A percentile compares a stretch with the other conserved stretches of the same genome.
These are phyloP conservation scores for Metschnikowia lochheadii DNA, from an alignment of 805 yeast species.

Conservation along the genomic window DNA sequence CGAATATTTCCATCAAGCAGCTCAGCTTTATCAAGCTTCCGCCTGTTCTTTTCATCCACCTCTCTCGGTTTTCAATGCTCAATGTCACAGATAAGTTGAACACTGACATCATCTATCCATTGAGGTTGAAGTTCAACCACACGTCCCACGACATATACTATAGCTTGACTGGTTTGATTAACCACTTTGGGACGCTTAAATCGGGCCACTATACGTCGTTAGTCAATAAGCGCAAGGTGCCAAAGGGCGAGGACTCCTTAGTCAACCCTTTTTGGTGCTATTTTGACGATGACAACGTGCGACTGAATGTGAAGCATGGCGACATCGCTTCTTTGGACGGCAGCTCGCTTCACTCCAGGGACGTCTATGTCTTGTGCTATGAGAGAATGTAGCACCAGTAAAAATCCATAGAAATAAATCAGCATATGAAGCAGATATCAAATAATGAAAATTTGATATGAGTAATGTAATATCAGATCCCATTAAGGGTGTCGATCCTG, in stretches of 20 bases:
- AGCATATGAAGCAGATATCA: not conserved
- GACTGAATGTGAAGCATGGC: slow-evolving; percentile 45
- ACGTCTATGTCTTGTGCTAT: slow-evolving; percentile 69
- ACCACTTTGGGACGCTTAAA: slow-evolving; percentile 64
- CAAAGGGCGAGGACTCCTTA: slow-evolving; percentile 24
- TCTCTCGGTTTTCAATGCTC: slow-evolving; percentile 43
- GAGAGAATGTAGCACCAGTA: slow-evolving; percentile 27
- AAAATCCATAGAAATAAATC: too few relatives aligned
- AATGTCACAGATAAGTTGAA: slow-evolving; percentile 51
- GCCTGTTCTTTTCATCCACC: slow-evolving; percentile 36
- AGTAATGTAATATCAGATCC: too few relatives aligned
- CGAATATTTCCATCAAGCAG: slow-evolving; percentile 20
- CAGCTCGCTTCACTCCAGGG: slow-evolving; percentile 42
- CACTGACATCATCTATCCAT: slow-evolving; percentile 52
- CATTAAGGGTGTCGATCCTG: too few relatives aligned
- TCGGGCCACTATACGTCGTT: slow-evolving; percentile 77
- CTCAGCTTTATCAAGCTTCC: slow-evolving; percentile 34
- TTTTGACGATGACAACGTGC: slow-evolving; percentile 67
- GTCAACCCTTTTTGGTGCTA: slow-evolving; percentile 57
- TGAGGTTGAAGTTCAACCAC: slow-evolving; percentile 45
- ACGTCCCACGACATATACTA: slow-evolving; percentile 37
- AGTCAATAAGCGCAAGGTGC: slow-evolving; percentile 42
- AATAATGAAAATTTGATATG: not conserved
- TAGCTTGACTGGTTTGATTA: slow-evolving; percentile 58
- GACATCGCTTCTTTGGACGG: slow-evolving; percentile 31